These are phyloP conservation scores for Malassezia nana DNA, from an alignment of 1,284 basidiomycete species.

Conservation along the genomic window DNA sequence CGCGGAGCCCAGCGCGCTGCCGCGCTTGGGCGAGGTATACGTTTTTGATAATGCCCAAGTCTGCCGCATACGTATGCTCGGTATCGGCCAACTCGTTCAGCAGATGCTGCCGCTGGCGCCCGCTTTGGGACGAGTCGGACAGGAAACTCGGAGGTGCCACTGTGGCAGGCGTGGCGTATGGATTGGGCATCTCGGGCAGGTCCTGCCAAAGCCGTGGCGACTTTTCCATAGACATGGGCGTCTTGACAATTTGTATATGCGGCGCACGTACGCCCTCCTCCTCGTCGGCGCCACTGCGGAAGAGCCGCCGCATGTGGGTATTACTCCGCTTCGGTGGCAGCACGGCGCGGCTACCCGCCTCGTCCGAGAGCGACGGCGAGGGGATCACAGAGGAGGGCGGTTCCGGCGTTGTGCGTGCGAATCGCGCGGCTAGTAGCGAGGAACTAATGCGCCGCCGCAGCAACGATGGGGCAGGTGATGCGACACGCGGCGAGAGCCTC, in stretches of 20 bases:
- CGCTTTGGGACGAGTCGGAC: conserved; percentile 20
- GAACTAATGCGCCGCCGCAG: background rate
- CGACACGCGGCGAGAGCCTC: background rate
- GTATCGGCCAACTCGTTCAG: conserved; percentile 61
- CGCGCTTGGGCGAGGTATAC: conserved; percentile 56
- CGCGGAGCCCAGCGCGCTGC: conserved; percentile 31
- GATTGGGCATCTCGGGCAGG: conserved; percentile 9
- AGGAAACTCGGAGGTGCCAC: background rate
- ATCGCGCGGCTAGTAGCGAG: background rate
- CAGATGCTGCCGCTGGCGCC: conserved; percentile 69
- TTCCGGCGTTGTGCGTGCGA: conserved; percentile 1
- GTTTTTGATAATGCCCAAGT: conserved; percentile 72
- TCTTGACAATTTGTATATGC: background rate
- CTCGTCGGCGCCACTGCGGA: conserved; percentile 1
- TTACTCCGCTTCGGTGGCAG: background rate
- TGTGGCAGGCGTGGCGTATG: background rate
- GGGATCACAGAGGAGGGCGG: background rate
- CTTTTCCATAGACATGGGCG: background rate
- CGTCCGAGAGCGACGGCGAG: background rate
- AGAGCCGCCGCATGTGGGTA: conserved; percentile 11
- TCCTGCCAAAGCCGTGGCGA: background rate
- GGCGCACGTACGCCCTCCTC: background rate
- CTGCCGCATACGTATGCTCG: conserved; percentile 75
- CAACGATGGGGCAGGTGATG: background rate
- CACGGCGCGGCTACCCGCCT: background rate